Evolutionary conservation across 2,329 filamentous ascomycete species (phyloP).

Genomic region (Penicillium concentricum): DNA sequence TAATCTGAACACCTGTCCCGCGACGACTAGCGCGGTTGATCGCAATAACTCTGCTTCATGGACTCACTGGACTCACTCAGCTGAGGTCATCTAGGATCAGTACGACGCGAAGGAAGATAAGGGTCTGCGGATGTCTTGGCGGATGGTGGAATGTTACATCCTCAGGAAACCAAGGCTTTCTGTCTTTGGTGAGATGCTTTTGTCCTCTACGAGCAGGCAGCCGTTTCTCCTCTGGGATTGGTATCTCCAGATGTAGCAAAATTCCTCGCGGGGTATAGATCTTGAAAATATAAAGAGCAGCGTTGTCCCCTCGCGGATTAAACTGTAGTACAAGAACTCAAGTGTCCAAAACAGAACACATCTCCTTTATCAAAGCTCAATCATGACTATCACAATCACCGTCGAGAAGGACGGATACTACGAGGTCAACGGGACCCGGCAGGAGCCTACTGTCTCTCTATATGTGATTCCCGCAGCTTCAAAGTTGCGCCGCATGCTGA

Average conservation of each 20-base stretch:
- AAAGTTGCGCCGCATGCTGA: slow-evolving; percentile 30
- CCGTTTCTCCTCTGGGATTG: neutral
- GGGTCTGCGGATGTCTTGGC: slow-evolving; percentile 17
- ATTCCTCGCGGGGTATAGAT: neutral
- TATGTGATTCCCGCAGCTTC: slow-evolving; percentile 30
- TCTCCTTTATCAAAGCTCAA: neutral
- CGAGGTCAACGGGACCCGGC: slow-evolving; percentile 29
- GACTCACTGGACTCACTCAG: slow-evolving; percentile 3
- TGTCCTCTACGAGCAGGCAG: neutral
- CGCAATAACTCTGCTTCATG: neutral
- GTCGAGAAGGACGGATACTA: slow-evolving; percentile 35
- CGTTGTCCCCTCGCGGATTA: neutral
- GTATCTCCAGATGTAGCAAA: neutral
- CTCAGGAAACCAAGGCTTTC: slow-evolving; percentile 12
- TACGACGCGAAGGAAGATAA: slow-evolving; percentile 19
- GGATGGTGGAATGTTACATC: slow-evolving; percentile 23
- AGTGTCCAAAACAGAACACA: neutral
- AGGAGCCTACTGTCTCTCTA: slow-evolving; percentile 30
- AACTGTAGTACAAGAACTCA: neutral
- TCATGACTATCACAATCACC: slow-evolving; percentile 33
- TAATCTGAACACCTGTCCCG: neutral
- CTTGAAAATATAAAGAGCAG: slow-evolving; percentile 9
- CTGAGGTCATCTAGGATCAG: slow-evolving; percentile 14
- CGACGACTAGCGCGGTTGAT: neutral
- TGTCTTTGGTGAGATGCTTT: neutral